Percentiles rank a stretch among this genome's conserved stretches.
phyloP scores from a whole-genome alignment of 345 rosid genomes.

The Acer saccharum region DNA sequence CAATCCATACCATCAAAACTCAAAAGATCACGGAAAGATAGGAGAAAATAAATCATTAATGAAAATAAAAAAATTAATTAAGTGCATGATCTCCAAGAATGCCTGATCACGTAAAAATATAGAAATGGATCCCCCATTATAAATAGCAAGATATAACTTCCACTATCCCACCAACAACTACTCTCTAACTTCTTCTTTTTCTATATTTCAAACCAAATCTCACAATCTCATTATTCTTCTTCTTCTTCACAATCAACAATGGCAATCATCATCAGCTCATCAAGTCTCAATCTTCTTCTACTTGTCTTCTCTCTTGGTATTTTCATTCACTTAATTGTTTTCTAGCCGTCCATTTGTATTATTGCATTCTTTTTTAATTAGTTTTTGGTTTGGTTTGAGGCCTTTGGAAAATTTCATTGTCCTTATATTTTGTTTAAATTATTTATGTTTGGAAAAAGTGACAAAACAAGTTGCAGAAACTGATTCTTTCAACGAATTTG shows the following conservation, averaged over 20 bases:
- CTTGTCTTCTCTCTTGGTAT: slow-evolving; percentile 32
- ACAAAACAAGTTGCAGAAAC: no score
- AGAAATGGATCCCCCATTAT: background rate
- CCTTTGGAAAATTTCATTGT: no score
- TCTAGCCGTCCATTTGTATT: background rate
- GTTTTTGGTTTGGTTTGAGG: no score
- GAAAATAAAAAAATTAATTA: background rate
- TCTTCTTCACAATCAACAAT: slow-evolving; percentile 12
- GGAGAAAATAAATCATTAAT: background rate
- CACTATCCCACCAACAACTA: slow-evolving; percentile 24
- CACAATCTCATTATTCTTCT: background rate
- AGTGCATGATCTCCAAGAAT: background rate
- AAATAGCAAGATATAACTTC: slow-evolving; percentile 11
- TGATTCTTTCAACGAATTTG: background rate
- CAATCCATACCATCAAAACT: background rate
- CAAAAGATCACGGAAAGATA: background rate
- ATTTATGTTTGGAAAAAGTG: no score
- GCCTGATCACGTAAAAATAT: slow-evolving; percentile 18
- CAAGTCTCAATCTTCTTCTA: slow-evolving; percentile 20
- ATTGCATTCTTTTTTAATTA: no score
- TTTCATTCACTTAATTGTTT: background rate
- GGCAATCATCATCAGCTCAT: slow-evolving; percentile 12
- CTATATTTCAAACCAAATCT: background rate
- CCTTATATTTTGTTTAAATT: no score
- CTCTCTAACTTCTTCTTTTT: slow-evolving; percentile 17